Percentiles rank a stretch among this genome's conserved stretches.
These are phyloP conservation scores for Plectosphaerella sp. DNA, from an alignment of 2,329 filamentous ascomycete species.

Conservation along the genomic window DNA sequence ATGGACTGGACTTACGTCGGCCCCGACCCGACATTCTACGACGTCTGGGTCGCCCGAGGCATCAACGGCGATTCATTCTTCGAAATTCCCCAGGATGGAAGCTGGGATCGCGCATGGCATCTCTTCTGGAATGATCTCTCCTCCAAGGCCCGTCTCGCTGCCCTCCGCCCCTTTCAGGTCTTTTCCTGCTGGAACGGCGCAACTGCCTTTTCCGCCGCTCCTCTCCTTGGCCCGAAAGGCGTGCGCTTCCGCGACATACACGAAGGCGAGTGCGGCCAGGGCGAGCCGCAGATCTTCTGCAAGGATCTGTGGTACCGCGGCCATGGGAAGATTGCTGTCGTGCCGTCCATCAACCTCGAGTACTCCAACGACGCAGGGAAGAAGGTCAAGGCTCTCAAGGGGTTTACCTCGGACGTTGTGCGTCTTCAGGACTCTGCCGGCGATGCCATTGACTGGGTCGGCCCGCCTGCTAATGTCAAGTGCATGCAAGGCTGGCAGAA, in stretches of 20 bases:
- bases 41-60: slow-evolving; percentile 48
- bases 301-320: slow-evolving; percentile 52
- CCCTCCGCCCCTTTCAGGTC: slow-evolving; percentile 49
- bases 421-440: slow-evolving; percentile 14
- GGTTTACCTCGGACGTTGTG: slow-evolving; percentile 29
- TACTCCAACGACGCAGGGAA: slow-evolving; percentile 42
- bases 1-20: slow-evolving; percentile 53
- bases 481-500: slow-evolving; percentile 39
- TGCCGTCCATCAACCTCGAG: slow-evolving; percentile 51
- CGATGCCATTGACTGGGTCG: slow-evolving; percentile 34
- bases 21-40: slow-evolving; percentile 45
- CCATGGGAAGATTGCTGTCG: slow-evolving; percentile 47
- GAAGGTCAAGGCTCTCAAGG: slow-evolving; percentile 44
- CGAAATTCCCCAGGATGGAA: slow-evolving; percentile 42
- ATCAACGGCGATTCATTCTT: slow-evolving; percentile 53
- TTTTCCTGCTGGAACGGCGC: slow-evolving; percentile 60
- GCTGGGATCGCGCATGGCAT: slow-evolving; percentile 43
- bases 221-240: slow-evolving; percentile 31
- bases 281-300: slow-evolving; percentile 51
- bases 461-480: slow-evolving; percentile 40
- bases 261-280: slow-evolving; percentile 44
- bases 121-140: slow-evolving; percentile 47
- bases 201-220: slow-evolving; percentile 39
- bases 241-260: slow-evolving; percentile 34
- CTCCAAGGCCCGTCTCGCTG: slow-evolving; percentile 24